Evolutionary conservation across 164 flowering plant genomes (phyloP).

Genomic region (Pachysandra terminalis): DNA sequence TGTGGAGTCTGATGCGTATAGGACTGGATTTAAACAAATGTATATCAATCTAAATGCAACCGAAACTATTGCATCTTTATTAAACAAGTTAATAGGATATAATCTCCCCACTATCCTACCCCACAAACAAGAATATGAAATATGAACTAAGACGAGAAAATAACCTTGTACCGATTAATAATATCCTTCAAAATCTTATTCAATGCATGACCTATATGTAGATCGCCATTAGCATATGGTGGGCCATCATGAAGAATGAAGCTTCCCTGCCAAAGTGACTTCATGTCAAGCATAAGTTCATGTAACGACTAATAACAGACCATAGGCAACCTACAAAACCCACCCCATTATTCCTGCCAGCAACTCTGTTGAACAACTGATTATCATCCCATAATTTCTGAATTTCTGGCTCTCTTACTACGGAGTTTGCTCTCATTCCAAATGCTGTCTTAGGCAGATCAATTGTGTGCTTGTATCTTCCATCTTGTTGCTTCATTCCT

Average conservation of each 20-base stretch:
- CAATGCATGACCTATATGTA: constrained; percentile 96
- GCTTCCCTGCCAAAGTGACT: constrained; percentile 44
- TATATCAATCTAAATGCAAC: background rate
- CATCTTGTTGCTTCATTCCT: constrained; percentile 80
- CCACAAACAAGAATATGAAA: background rate
- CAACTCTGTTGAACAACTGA: constrained; percentile 72
- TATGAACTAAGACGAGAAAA: constrained; percentile 5
- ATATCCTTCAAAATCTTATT: constrained; percentile 98
- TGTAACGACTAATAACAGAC: constrained; percentile 3
- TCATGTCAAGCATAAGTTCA: constrained; percentile 18
- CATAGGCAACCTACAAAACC: constrained; percentile 19
- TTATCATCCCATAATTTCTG: constrained; percentile 93
- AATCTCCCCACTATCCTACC: background rate
- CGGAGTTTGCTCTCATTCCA: constrained; percentile 90
- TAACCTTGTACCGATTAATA: constrained; percentile 91
- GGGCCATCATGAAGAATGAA: constrained; percentile 98
- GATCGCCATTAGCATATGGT: constrained; percentile 97
- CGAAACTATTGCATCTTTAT: background rate
- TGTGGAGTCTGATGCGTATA: background rate
- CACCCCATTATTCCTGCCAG: constrained; percentile 76
- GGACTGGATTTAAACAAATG: background rate
- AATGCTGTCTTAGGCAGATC: constrained; percentile 89
- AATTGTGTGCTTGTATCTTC: constrained; percentile 88
- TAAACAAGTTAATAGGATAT: background rate
- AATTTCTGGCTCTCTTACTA: constrained; percentile 89